These are phyloP conservation scores for Saccharomyces uvarum DNA, from an alignment of 1,139 yeast genomes.

Conservation along the genomic window DNA sequence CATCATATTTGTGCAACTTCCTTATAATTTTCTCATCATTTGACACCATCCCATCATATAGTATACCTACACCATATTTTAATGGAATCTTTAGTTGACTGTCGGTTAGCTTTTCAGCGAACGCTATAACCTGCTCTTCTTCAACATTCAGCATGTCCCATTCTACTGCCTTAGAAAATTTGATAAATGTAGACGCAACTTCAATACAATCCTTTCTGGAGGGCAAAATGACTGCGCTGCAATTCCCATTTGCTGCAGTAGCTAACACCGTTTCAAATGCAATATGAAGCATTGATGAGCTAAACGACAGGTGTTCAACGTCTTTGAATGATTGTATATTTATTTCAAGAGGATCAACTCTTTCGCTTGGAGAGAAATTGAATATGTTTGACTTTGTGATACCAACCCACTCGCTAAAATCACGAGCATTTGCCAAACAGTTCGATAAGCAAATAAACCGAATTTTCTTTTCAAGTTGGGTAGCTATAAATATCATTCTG, in stretches of 20 bases:
- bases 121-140: conserved; percentile 36
- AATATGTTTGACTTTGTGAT: conserved; percentile 48
- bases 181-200: conserved; percentile 41
- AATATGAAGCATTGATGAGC: conserved; percentile 46
- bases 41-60: conserved; percentile 50
- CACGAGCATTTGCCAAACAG: conserved; percentile 67
- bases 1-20: conserved; percentile 45
- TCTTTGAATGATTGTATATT: conserved; percentile 47
- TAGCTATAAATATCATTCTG: conserved; percentile 61
- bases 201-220: conserved; percentile 42
- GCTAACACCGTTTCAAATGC: conserved; percentile 30
- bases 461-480: conserved; percentile 47
- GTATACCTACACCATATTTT: conserved; percentile 57
- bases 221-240: neutral
- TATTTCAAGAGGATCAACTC: conserved; percentile 51
- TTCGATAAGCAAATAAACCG: conserved; percentile 63
- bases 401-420: conserved; percentile 83
- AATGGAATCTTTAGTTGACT: conserved; percentile 39
- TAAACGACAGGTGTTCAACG: conserved; percentile 43
- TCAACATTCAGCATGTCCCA: conserved; percentile 33
- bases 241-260: neutral
- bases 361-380: conserved; percentile 61
- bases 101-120: conserved; percentile 44
- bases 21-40: conserved; percentile 50
- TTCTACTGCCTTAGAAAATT: conserved; percentile 34